phyloP scores from a whole-genome alignment of 2,329 filamentous ascomycete species.

The Verticillium zaregamsianum region DNA sequence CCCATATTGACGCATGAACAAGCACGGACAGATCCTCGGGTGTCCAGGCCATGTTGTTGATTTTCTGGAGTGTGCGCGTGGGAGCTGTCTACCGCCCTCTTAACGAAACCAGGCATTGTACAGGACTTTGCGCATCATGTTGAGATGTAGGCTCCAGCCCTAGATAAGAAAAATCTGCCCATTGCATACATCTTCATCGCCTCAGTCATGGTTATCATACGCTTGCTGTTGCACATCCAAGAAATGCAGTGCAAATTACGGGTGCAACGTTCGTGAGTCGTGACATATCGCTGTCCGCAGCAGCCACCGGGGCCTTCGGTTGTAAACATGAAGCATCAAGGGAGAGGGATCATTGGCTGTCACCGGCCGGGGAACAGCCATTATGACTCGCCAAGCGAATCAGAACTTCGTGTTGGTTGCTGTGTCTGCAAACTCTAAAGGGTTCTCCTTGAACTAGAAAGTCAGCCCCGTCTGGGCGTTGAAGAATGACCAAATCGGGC shows the following conservation, averaged over 20 bases:
- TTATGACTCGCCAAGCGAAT: background rate
- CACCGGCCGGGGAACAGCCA: background rate
- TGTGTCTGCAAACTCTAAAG: background rate
- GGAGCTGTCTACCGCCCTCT: too few relatives aligned
- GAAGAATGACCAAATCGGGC: background rate
- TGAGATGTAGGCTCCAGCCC: background rate
- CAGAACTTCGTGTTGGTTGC: background rate
- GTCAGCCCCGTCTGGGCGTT: background rate
- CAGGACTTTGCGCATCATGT: too few relatives aligned
- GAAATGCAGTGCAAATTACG: background rate
- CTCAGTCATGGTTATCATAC: background rate
- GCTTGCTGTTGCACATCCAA: background rate
- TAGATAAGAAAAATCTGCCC: too few relatives aligned
- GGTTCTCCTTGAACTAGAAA: background rate
- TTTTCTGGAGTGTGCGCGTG: background rate
- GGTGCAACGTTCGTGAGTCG: background rate
- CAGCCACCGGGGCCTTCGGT: background rate
- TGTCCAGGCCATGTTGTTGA: background rate
- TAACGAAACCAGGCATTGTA: too few relatives aligned
- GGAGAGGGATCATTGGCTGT: background rate
- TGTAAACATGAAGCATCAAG: background rate
- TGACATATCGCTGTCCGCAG: background rate
- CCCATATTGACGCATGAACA: slow-evolving; percentile 8
- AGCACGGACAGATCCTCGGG: background rate
- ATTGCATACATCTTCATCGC: background rate